Evolutionary conservation across 2,329 filamentous ascomycete genomes (phyloP).

Genomic region (Fusarium cyanostomum): DNA sequence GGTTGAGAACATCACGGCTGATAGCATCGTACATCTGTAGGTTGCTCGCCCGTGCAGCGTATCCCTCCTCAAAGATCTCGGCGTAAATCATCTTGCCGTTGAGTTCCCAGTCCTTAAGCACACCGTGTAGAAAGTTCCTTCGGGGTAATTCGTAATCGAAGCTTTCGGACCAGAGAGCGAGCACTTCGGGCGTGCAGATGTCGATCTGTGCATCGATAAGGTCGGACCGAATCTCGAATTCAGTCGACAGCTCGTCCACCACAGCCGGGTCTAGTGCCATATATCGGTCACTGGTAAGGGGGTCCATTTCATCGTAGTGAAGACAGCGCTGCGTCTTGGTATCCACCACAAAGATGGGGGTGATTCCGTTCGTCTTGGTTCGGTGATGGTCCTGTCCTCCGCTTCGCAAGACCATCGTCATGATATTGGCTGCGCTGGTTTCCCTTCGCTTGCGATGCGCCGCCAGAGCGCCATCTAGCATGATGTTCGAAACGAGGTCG

Average conservation of each 20-base stretch:
- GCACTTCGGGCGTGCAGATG: slow-evolving; percentile 95
- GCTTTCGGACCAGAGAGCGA: slow-evolving; percentile 95
- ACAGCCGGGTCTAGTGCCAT: slow-evolving; percentile 81
- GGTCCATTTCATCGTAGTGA: slow-evolving; percentile 92
- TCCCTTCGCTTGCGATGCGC: slow-evolving; percentile 83
- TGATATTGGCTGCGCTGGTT: slow-evolving; percentile 92
- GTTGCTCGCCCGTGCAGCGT: slow-evolving; percentile 86
- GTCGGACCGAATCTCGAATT: slow-evolving; percentile 86
- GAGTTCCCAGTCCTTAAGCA: slow-evolving; percentile 95
- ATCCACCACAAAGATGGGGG: slow-evolving; percentile 88
- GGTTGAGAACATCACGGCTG: slow-evolving; percentile 82
- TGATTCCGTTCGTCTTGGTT: slow-evolving; percentile 78
- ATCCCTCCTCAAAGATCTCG: slow-evolving; percentile 83
- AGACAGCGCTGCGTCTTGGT: slow-evolving; percentile 81
- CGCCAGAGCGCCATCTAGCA: slow-evolving; percentile 80
- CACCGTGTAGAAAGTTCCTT: slow-evolving; percentile 88
- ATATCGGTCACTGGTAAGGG: slow-evolving; percentile 70
- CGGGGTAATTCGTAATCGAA: slow-evolving; percentile 95
- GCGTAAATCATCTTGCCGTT: slow-evolving; percentile 98
- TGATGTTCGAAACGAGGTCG: slow-evolving; percentile 89
- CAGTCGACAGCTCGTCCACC: slow-evolving; percentile 72
- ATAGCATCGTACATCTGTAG: slow-evolving; percentile 91
- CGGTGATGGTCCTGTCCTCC: slow-evolving; percentile 75
- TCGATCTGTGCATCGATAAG: slow-evolving; percentile 95
- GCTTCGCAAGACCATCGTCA: slow-evolving; percentile 92